phyloP scores from a whole-genome alignment of 768 basidiomycete species.

The Collybiopsis confluens region DNA sequence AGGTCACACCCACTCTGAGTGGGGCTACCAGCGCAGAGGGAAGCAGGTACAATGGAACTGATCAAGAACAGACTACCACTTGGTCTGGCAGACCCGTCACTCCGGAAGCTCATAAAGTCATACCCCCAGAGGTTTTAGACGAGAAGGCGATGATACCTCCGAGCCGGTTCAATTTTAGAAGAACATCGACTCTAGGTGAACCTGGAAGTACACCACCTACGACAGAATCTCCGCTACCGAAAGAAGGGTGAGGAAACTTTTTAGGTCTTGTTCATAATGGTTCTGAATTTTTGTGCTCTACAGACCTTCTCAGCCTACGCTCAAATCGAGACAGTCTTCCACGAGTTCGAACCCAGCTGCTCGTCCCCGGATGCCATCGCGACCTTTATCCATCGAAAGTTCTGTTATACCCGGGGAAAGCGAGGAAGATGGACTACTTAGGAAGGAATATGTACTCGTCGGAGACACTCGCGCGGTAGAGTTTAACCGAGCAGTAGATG shows the following conservation, averaged over 20 bases:
- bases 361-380: constrained; percentile 1
- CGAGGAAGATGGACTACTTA: constrained; percentile 75
- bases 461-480: constrained; percentile 88
- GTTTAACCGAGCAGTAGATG: constrained; percentile 89
- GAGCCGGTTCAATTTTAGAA: constrained; percentile 72
- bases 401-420: constrained; percentile 80
- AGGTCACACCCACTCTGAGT: constrained; percentile 15
- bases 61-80: constrained; percentile 17
- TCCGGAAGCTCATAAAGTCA: constrained; percentile 69
- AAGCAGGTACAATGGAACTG: background rate
- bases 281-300: background rate
- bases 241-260: background rate
- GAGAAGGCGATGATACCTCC: constrained; percentile 79
- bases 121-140: constrained; percentile 78
- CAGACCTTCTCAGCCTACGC: background rate
- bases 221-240: background rate
- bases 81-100: constrained; percentile 40
- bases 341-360: constrained; percentile 2
- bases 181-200: constrained; percentile 20
- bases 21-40: constrained; percentile 22
- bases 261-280: background rate
- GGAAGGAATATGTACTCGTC: constrained; percentile 91
- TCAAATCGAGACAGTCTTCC: constrained; percentile 2
- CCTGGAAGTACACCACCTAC: constrained; percentile 4
- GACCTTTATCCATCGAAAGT: constrained; percentile 47